Conservation (phyloP, 331 rosid species). For the Rhamnella rubrinervis region DNA sequence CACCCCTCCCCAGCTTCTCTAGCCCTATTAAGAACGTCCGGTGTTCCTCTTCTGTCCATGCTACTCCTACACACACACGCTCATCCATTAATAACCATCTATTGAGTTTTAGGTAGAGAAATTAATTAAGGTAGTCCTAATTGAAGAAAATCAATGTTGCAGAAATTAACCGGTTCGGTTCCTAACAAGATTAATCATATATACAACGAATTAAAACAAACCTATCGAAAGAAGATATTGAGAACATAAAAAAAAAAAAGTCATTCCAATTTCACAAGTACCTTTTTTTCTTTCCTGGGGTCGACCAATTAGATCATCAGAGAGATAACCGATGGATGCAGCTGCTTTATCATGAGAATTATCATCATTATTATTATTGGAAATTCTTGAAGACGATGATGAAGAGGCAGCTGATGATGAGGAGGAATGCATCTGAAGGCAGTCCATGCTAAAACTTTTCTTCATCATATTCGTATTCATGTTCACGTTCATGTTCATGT, state of each 20-base stretch:
- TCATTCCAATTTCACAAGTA: neutral
- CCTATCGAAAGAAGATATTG: too few relatives aligned
- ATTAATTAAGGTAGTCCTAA: too few relatives aligned
- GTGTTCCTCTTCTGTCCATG: conserved; percentile 98
- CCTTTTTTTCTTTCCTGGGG: conserved; percentile 84
- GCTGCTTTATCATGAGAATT: conserved; percentile 19
- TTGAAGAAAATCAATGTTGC: too few relatives aligned
- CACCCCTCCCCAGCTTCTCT: conserved; percentile 87
- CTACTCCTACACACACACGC: conserved; percentile 49
- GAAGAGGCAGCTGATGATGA: conserved; percentile 48
- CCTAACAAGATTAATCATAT: too few relatives aligned
- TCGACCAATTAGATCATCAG: conserved; percentile 71
- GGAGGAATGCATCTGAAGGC: conserved; percentile 30
- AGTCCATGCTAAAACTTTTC: conserved; percentile 85
- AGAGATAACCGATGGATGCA: conserved; percentile 56
- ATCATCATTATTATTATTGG: conserved; percentile 36
- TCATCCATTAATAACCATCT: neutral
- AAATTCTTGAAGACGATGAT: conserved; percentile 44
- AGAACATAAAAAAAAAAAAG: too few relatives aligned
- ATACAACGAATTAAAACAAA: too few relatives aligned
- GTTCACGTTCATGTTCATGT: neutral
- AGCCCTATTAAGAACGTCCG: conserved; percentile 77
- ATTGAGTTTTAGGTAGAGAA: too few relatives aligned
- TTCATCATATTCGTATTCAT: conserved; percentile 31
- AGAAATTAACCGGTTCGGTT: too few relatives aligned